These are phyloP conservation scores for Epichloe glyceriae DNA, from an alignment of 2,329 filamentous ascomycete species.

Conservation along the genomic window DNA sequence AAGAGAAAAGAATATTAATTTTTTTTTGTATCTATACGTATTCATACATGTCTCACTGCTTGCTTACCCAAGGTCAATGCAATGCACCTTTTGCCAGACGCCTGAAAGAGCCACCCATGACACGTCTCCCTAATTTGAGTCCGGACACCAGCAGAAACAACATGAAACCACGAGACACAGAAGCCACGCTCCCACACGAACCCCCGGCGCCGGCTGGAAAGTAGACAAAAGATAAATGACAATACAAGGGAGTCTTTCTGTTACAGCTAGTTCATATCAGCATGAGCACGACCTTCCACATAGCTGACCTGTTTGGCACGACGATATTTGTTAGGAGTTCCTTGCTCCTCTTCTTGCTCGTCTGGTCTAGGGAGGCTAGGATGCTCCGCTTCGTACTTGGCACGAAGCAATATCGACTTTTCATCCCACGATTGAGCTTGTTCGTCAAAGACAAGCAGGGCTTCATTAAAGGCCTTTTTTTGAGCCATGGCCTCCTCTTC, in stretches of 20 bases:
- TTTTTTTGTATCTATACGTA: background rate
- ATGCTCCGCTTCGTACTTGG: conserved; percentile 39
- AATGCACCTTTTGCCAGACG: background rate
- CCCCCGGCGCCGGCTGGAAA: background rate
- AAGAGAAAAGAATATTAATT: too few relatives aligned
- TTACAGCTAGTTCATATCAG: conserved; percentile 12
- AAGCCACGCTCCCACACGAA: background rate
- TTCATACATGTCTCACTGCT: background rate
- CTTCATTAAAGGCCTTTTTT: conserved; percentile 49
- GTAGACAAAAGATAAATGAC: background rate
- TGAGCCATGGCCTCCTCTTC: conserved; percentile 60
- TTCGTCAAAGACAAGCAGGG: conserved; percentile 45
- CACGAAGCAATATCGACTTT: conserved; percentile 42
- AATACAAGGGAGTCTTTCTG: background rate
- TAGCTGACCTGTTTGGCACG: conserved; percentile 27
- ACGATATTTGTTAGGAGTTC: conserved; percentile 19
- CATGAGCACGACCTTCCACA: conserved; percentile 18
- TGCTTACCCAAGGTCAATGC: background rate
- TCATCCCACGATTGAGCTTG: conserved; percentile 60
- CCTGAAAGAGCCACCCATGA: background rate
- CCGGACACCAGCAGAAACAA: background rate
- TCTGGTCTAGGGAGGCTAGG: conserved; percentile 20
- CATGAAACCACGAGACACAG: background rate
- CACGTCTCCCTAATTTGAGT: background rate
- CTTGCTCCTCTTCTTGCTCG: conserved; percentile 11